phyloP scores from a whole-genome alignment of 495 filamentous ascomycete species.

The Aspergillus asperescens region DNA sequence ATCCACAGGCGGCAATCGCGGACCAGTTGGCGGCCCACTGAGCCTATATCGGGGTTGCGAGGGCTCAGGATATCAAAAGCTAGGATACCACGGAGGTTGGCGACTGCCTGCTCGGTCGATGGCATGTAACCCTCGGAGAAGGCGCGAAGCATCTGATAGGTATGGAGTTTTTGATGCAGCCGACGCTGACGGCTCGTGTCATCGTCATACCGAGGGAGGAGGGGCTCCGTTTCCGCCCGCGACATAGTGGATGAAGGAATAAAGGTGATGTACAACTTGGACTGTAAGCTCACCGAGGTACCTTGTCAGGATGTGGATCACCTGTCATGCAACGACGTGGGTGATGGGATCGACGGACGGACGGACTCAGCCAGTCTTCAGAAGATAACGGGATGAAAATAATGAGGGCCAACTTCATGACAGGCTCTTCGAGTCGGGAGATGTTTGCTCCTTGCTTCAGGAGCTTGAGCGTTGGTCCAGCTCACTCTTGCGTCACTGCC shows the following conservation, averaged over 20 bases:
- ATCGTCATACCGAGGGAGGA: slow-evolving; percentile 79
- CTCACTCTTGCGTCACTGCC: slow-evolving; percentile 14
- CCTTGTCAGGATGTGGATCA: slow-evolving; percentile 2
- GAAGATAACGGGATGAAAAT: background rate
- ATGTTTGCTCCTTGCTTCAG: background rate
- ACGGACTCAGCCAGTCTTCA: slow-evolving; percentile 1
- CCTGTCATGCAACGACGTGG: background rate
- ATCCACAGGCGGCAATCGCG: slow-evolving; percentile 70
- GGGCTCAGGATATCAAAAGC: slow-evolving; percentile 74
- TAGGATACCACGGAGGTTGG: slow-evolving; percentile 76
- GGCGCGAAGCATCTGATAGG: slow-evolving; percentile 85
- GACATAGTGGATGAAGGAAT: slow-evolving; percentile 36
- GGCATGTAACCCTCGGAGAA: slow-evolving; percentile 86
- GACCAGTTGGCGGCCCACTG: slow-evolving; percentile 66
- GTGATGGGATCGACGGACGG: slow-evolving; percentile 4
- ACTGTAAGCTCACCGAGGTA: background rate
- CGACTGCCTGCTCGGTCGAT: slow-evolving; percentile 75
- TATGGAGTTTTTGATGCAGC: slow-evolving; percentile 81
- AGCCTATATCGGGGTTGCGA: slow-evolving; percentile 67
- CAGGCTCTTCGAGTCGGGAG: background rate
- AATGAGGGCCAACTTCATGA: slow-evolving; percentile 1
- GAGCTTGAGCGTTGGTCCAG: slow-evolving; percentile 7
- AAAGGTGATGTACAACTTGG: background rate
- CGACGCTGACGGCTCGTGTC: slow-evolving; percentile 72
- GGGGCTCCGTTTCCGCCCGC: slow-evolving; percentile 62